Base-by-base conservation (phyloP, 129 eudicot species). In the Cynara cardunculus region DNA sequence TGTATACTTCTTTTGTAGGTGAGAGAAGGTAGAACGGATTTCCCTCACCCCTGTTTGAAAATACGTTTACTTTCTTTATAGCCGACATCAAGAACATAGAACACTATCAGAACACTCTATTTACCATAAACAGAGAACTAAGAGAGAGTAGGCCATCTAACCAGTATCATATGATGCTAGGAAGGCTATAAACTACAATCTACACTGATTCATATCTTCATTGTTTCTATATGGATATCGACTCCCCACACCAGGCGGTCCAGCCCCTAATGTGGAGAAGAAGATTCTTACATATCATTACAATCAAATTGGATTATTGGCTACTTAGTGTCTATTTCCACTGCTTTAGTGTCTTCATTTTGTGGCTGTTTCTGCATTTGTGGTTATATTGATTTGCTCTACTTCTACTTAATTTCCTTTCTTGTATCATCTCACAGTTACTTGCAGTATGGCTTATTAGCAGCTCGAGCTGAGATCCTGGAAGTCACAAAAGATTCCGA, bases 391-490 rank as follows among this genome's bases (percentile, higher is more conserved):
- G 8, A 74, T 25, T 25, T 74, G 24, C 65, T 49, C 26, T 81
- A 25, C 70, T 22, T 78, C 66, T 56, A 73, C 19, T 73, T 64
- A 10, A 32, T 44, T 22, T 44, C 7, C 25, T 77, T 73, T 73
- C 12, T 73, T 53, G 6, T 78, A 27, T 75, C 3, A 27, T 73
- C 7, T 79, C 83, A 14, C 94, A 96, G 99, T 87, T 96, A 96
- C 90, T 78, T 96, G 92, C 89, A 30, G 76, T 96, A 96, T 77
- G 99, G 99, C n/a, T 87, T 96, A 85, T 84, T 96, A 84, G 99
- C 99, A 78, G 99, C 99, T 80, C 93, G 99, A 76, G 99, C 98
- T 84, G 99, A 96, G 90, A 96, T 96, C 69, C 73, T 96, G 78
- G 87, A 85, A 84, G 91, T 80, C 68, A 81, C 80, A 80, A 87